Base-by-base conservation (phyloP, 2,329 filamentous ascomycete species). In the Catunica adiposa region DNA sequence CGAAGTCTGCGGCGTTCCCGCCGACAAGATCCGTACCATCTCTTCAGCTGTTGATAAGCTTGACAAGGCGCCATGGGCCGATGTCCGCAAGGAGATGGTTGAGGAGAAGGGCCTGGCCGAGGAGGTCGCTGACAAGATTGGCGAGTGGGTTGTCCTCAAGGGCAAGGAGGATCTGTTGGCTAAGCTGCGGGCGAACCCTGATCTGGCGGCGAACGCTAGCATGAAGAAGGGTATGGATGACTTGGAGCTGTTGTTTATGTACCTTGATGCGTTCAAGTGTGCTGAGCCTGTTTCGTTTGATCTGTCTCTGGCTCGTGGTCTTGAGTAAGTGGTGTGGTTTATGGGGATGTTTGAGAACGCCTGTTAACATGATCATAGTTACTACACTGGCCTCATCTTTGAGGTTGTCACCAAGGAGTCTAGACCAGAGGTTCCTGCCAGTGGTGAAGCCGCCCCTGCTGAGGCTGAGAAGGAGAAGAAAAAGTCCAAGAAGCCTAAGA, bases 31-130 rank as follows among this genome's bases (percentile, higher is more conserved):
- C 61, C 80, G 90, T 56, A 80, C 85, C 29, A 96, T 96, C 64
- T 92, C 85, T 40, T 92, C 86, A 23, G 89, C 90, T 1, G 89
- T 97, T 50, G 90, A 97, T 72, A 97, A 97, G 73, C 74, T 97
- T 55, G 90, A 96, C 70, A 97, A 97, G 72, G 73, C 83, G 64
- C 84, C 89, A 1, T 59, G 57, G 57, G 51, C 77, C 31, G 89
- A 94, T 61, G 90, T 96, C 54, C 82, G 83, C 67, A 85, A 84
- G 68, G 89, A 96, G 68, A 96, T 96, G 89, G 83, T 86, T 0
- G 86, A 90, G 62, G 86, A 94, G 61, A 96, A 96, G 72, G 89
- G 88, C 0, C 74, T 97, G 1, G 78, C 80, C 44, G 73, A 74
- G 23, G 82, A 79, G 14, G 79, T 90, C 29, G 90, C 90, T 50